Percentiles rank a stretch among this genome's conserved stretches.
Conservation (phyloP, 208 protist genomes). For the Leishmania tarentolae region DNA sequence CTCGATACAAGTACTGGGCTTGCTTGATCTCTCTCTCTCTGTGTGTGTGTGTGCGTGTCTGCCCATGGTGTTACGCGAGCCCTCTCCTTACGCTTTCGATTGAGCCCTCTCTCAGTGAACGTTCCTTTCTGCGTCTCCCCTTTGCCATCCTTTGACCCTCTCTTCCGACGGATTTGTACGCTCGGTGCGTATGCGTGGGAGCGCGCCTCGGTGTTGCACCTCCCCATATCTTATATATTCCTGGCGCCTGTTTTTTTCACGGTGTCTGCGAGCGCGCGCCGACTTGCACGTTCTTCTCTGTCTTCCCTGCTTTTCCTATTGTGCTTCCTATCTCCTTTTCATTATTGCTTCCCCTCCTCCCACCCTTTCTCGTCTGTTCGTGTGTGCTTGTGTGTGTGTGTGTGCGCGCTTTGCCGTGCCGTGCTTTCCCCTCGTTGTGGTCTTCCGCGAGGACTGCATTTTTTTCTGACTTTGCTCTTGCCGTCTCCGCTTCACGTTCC, state of each 20-base stretch:
- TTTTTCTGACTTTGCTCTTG: background rate
- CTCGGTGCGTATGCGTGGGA: background rate
- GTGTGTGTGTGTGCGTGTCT: background rate
- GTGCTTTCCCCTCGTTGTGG: background rate
- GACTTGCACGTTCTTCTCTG: background rate
- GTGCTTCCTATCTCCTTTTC: background rate
- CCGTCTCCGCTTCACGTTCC: background rate
- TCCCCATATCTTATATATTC: background rate
- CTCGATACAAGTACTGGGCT: background rate
- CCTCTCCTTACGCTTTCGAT: background rate
- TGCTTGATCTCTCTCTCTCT: background rate
- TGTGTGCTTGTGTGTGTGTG: background rate
- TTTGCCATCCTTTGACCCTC: background rate
- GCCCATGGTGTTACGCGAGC: background rate
- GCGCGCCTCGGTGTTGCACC: background rate
- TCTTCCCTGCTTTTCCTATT: background rate
- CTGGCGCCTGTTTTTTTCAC: background rate
- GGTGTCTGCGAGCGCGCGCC: background rate
- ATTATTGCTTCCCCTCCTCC: background rate
- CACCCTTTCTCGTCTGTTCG: background rate
- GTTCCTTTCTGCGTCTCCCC: background rate
- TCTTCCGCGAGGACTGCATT: background rate
- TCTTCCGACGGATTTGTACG: background rate
- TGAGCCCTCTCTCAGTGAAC: background rate
- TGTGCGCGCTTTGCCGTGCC: background rate